phyloP scores from a whole-genome alignment of 371 early-diverging fungal genomes.

The Nematocida sp. region DNA sequence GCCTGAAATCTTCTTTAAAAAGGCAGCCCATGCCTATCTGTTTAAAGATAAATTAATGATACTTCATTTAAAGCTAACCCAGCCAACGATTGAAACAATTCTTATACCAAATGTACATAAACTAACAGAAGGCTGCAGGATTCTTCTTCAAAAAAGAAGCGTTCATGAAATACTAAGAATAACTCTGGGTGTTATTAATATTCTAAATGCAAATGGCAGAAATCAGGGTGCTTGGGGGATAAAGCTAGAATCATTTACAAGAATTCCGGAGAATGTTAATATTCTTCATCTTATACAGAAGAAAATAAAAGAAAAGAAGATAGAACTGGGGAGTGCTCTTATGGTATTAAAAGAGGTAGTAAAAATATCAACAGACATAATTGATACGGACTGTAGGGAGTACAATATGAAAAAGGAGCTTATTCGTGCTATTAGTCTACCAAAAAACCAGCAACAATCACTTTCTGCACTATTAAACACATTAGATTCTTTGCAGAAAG shows the following conservation, averaged over 20 bases:
- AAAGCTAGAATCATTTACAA: constrained; percentile 15
- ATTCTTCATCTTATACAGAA: constrained; percentile 4
- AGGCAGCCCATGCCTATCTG: background rate
- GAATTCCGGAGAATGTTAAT: constrained; percentile 13
- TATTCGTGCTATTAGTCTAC: background rate
- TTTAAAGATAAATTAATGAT: constrained; percentile 40
- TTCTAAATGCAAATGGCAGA: constrained; percentile 18
- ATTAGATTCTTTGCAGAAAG: background rate
- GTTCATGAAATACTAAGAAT: background rate
- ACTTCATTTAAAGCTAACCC: constrained; percentile 4
- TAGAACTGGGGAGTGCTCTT: background rate
- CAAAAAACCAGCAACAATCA: background rate
- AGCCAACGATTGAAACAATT: background rate
- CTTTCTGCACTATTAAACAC: background rate
- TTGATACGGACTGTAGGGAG: constrained; percentile 21
- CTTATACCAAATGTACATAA: constrained; percentile 32
- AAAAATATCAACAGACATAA: constrained; percentile 19
- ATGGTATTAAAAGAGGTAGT: constrained; percentile 1
- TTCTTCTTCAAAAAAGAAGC: background rate
- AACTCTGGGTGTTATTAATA: constrained; percentile 7
- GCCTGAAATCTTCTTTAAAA: constrained; percentile 46
- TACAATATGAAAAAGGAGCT: constrained; percentile 13
- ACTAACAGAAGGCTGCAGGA: background rate
- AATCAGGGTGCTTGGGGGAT: constrained; percentile 49
- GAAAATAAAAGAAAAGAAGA: constrained; percentile 2